phyloP scores from a whole-genome alignment of 164 flowering plant species.

The Tetrastigma voinierianum region DNA sequence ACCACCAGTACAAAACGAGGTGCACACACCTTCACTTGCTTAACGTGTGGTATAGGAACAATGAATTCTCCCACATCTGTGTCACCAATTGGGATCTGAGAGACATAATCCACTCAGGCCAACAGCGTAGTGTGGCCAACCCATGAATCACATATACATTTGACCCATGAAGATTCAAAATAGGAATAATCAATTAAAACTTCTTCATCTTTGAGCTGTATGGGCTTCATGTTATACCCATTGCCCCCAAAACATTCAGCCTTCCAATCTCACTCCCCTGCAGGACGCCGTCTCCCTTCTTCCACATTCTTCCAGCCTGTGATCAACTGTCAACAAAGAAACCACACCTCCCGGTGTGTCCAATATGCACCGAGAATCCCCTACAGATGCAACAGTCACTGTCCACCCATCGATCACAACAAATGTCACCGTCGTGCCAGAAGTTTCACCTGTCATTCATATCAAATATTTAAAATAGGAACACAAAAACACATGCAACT shows the following conservation, averaged over 20 bases:
- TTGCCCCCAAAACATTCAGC: slow-evolving; percentile 73
- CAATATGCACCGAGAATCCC: slow-evolving; percentile 87
- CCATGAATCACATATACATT: slow-evolving; percentile 27
- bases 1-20: neutral
- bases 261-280: slow-evolving; percentile 95
- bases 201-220: neutral
- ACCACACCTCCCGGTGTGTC: slow-evolving; percentile 82
- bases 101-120: slow-evolving; percentile 98
- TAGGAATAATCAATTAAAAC: neutral
- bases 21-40: slow-evolving; percentile 81
- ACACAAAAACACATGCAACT: slow-evolving; percentile 3
- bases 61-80: slow-evolving; percentile 89
- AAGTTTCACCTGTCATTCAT: slow-evolving; percentile 63
- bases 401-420: slow-evolving; percentile 90
- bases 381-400: slow-evolving; percentile 87
- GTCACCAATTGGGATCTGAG: slow-evolving; percentile 87
- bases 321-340: slow-evolving; percentile 84
- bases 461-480: slow-evolving; percentile 4
- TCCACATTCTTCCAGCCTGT: slow-evolving; percentile 80
- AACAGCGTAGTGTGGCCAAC: slow-evolving; percentile 93
- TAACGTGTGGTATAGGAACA: slow-evolving; percentile 90
- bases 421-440: slow-evolving; percentile 89
- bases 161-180: slow-evolving; percentile 4
- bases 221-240: slow-evolving; percentile 37
- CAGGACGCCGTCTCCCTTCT: slow-evolving; percentile 91